Evolutionary conservation across 495 filamentous ascomycete genomes (phyloP), one percentile per base, ranked within the genome.

Genomic region (Xanthoparmelia taractica): DNA sequence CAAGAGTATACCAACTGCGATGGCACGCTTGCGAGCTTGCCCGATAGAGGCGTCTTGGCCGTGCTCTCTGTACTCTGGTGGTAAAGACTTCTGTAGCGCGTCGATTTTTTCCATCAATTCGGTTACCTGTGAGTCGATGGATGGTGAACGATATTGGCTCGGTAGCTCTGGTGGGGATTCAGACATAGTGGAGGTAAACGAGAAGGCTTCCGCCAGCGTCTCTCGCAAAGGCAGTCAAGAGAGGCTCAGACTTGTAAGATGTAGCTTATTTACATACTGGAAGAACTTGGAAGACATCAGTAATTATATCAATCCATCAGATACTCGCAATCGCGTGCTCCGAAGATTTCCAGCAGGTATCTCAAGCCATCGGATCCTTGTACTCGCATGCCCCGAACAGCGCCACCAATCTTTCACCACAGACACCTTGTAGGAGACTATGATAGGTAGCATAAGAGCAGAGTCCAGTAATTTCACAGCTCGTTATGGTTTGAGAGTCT

Each of bases 11-110:
- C 50, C 15, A 13, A 37, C 29, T 12, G 59, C 59, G 15, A 60
- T 38, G n/a, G 59, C 59, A 60, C 48, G 34, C 43, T 48, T 48
- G 20, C 59, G 59, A 48, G 45, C 45, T 27, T n/a, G 33, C 10
- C 8, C 37, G 0, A 25, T 27, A 2, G 43, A 6, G 37, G 7
- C 6, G 0, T 27, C 31, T 38, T 60, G 31, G 11, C 34, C 43
- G 17, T 17, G 17, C n/a, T 27, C 20, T 33, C 0, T 54, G 29
- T 31, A 54, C 27, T 54, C 29, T 20, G 17, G 50, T 18, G 50
- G 27, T 5, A 17, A 29, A 10, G 18, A 33, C 7, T 17, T 8
- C 27, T 2, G 13, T 25, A 4, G 7, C 15, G 33, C 29, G 6
- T 20, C 29, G 27, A 31, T 31, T 18, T 0, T 0, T 18, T 52